phyloP scores from a whole-genome alignment of 805 yeast genomes.

The Cyberlindnera saturnus region DNA sequence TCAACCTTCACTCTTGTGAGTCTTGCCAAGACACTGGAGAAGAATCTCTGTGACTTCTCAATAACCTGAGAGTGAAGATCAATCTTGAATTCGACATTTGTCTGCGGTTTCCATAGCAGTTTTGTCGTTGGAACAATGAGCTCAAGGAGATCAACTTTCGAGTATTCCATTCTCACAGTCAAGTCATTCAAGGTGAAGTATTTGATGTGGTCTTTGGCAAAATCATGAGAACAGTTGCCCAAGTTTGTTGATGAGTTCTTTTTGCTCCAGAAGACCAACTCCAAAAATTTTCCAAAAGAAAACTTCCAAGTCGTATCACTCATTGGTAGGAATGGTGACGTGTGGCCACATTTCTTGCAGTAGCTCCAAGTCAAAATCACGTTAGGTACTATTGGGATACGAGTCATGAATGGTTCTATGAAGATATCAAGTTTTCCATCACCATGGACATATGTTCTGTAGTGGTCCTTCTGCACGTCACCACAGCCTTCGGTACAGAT shows the following conservation, averaged over 20 bases:
- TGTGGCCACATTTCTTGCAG: slow-evolving; percentile 71
- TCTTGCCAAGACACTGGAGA: slow-evolving; percentile 65
- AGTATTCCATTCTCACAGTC: slow-evolving; percentile 74
- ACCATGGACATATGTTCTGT: slow-evolving; percentile 84
- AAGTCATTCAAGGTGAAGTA: slow-evolving; percentile 78
- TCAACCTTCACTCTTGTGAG: slow-evolving; percentile 72
- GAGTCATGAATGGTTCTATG: slow-evolving; percentile 54
- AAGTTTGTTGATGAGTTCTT: slow-evolving; percentile 47
- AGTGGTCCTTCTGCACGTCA: slow-evolving; percentile 62
- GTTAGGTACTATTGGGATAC: slow-evolving; percentile 54
- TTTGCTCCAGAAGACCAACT: slow-evolving; percentile 72
- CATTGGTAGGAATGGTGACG: slow-evolving; percentile 76
- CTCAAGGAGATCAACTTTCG: slow-evolving; percentile 69
- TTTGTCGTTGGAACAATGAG: slow-evolving; percentile 71
- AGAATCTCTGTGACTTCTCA: slow-evolving; percentile 52
- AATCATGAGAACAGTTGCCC: slow-evolving; percentile 74
- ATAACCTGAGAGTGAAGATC: slow-evolving; percentile 51
- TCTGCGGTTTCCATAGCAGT: slow-evolving; percentile 65
- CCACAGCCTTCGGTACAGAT: slow-evolving; percentile 83
- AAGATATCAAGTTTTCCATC: slow-evolving; percentile 73
- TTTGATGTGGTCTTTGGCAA: slow-evolving; percentile 73
- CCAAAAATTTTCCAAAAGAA: slow-evolving; percentile 91
- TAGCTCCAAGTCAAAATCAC: slow-evolving; percentile 86
- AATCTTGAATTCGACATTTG: slow-evolving; percentile 61
- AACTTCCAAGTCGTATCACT: slow-evolving; percentile 83